Conservation (phyloP, 345 rosid genomes). For the Pugionium cornutum region DNA sequence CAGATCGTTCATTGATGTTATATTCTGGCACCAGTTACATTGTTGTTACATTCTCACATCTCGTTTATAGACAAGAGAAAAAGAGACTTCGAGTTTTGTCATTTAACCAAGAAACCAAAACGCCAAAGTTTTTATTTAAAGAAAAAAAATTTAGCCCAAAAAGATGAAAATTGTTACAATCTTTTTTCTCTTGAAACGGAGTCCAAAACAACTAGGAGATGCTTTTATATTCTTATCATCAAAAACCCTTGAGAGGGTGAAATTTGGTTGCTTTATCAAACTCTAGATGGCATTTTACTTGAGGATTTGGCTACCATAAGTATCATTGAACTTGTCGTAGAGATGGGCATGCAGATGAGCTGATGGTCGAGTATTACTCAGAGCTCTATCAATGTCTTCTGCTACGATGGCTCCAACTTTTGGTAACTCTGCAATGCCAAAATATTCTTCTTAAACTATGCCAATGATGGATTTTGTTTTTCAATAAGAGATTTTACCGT, state of each 20-base stretch:
- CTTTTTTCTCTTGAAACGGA: too few relatives aligned
- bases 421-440: conserved; percentile 67
- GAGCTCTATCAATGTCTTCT: conserved; percentile 69
- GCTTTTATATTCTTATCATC: neutral
- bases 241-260: neutral
- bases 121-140: too few relatives aligned
- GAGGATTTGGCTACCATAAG: conserved; percentile 88
- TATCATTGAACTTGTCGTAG: conserved; percentile 82
- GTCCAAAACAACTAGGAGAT: too few relatives aligned
- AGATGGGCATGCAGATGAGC: conserved; percentile 90
- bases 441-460: neutral
- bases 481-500: conserved; percentile 48
- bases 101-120: too few relatives aligned
- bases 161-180: too few relatives aligned
- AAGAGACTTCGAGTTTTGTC: too few relatives aligned
- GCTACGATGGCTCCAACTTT: conserved; percentile 67
- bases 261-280: conserved; percentile 3
- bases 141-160: too few relatives aligned
- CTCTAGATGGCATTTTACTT: conserved; percentile 40
- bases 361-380: conserved; percentile 88
- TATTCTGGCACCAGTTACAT: too few relatives aligned
- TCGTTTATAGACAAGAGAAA: too few relatives aligned
- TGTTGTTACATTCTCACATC: too few relatives aligned
- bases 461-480: neutral
- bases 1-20: too few relatives aligned